Evolutionary conservation across 2,329 filamentous ascomycete genomes (phyloP), one percentile per base, ranked within the genome.

Genomic region (Fusarium sp.): DNA sequence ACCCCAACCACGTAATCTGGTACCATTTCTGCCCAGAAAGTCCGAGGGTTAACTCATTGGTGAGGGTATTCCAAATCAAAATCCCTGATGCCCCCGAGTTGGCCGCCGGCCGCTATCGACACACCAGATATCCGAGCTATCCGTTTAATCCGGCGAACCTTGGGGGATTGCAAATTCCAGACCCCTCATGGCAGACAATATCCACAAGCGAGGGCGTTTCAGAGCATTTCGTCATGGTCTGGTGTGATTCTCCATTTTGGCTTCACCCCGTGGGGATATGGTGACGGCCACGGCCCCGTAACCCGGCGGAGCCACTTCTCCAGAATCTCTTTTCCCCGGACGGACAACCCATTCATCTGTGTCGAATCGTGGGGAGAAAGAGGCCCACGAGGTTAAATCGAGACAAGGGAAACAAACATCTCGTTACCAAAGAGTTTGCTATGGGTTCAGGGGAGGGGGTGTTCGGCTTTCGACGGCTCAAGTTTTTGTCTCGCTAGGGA

Each of bases 311-410:
- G 10, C 64, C 57, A 49, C 38, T 64, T 62, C 59, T 70, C 67
- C 59, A 59, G 46, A 59, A 22, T 68, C n/a, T 64, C 40, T 27
- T 42, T 27, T 42, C 59, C 24, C 27, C 64, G 16, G 63, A 66
- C 17, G n/a, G n/a, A n/a, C n/a, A 46, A 14, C 27, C 27, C 31
- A 33, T 36, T 22, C 31, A n/a, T 12, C 42, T 24, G 40, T 17
- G 33, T 62, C 31, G 46, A 22, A 72, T 36, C 59, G 31, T 5
- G 17, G 36, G 44, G 44, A 71, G 36, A 4, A 12, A 20, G 11
- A 71, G 64, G 57, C 58, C 71, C 64, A 74, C 71, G 64, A 72
- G 64, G 53, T 44, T 74, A 51, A 59, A 63, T 51, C 31, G 11
- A 40, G 6, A 46, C 44, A 46, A 10, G 36, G 57, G 62, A 51